A percentile compares a stretch with the other conserved stretches of the same genome.
These are phyloP conservation scores for Herpetomonas samuelpessoai DNA, from an alignment of 208 protist genomes.

Conservation along the genomic window DNA sequence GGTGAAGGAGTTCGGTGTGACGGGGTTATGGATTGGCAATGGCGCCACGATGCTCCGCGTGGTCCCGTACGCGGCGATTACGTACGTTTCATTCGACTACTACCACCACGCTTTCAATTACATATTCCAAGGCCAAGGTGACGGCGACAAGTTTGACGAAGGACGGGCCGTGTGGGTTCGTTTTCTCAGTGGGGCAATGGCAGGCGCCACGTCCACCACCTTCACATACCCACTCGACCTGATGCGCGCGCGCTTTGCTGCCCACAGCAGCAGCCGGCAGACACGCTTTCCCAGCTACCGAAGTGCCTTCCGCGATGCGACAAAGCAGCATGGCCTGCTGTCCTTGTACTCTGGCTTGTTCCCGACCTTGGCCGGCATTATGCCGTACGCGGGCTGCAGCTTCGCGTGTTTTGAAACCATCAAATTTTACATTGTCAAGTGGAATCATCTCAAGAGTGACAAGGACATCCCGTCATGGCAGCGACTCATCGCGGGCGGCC, in stretches of 20 bases:
- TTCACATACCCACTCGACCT: constrained; percentile 94
- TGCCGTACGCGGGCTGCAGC: constrained; percentile 93
- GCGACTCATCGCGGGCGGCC: constrained; percentile 70
- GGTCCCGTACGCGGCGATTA: constrained; percentile 93
- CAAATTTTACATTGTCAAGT: constrained; percentile 68
- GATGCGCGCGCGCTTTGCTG: constrained; percentile 90
- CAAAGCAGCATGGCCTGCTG: constrained; percentile 45
- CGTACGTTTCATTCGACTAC: constrained; percentile 92
- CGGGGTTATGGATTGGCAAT: constrained; percentile 93
- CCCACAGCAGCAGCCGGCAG: constrained; percentile 50
- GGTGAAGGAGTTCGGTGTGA: constrained; percentile 78
- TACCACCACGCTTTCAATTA: constrained; percentile 58
- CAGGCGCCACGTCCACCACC: constrained; percentile 90
- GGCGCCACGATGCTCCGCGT: constrained; percentile 95
- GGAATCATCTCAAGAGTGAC: constrained; percentile 47
- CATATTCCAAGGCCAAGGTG: constrained; percentile 9
- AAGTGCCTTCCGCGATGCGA: constrained; percentile 57
- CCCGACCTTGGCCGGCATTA: constrained; percentile 92
- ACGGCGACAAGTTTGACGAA: constrained; percentile 28
- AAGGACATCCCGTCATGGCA: constrained; percentile 69
- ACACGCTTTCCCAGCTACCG: constrained; percentile 73
- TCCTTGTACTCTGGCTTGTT: constrained; percentile 84
- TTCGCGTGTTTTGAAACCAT: constrained; percentile 92
- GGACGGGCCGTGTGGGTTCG: constrained; percentile 42
- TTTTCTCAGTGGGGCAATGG: constrained; percentile 86